Percentiles rank a stretch among this genome's conserved stretches.
Conservation (phyloP, 768 basidiomycete genomes). For the Lepiota subincarnata region DNA sequence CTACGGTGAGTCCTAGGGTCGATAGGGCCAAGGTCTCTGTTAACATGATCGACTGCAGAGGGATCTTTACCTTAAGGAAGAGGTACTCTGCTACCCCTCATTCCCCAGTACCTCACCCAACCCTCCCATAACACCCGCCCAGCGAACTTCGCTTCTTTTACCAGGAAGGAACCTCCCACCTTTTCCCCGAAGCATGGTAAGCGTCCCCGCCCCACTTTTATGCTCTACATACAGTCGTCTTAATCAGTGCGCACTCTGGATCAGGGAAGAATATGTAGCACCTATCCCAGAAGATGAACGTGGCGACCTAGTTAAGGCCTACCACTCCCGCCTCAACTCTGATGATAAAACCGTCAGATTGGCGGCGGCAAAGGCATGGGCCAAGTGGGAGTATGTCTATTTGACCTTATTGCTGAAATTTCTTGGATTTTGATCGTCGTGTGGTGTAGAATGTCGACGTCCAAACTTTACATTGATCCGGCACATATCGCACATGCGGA, state of each 20-base stretch:
- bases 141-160: conserved; percentile 91
- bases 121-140: not conserved
- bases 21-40: not conserved
- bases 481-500: conserved; percentile 65
- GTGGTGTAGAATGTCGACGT: conserved; percentile 70
- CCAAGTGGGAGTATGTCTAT: conserved; percentile 80
- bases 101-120: not conserved
- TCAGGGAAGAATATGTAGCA: conserved; percentile 78
- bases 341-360: conserved; percentile 61
- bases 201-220: not conserved
- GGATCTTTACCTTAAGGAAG: conserved; percentile 84
- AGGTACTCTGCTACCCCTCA: conserved; percentile 38
- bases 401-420: not conserved
- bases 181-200: conserved; percentile 88
- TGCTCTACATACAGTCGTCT: not conserved
- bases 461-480: conserved; percentile 66
- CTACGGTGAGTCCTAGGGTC: conserved; percentile 50
- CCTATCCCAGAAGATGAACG: conserved; percentile 80
- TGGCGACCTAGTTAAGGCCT: conserved; percentile 78
- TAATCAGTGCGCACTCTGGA: not conserved
- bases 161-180: conserved; percentile 75
- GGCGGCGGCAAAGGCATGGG: conserved; percentile 79
- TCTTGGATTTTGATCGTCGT: not conserved
- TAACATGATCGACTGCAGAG: conserved; percentile 36
- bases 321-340: conserved; percentile 75